Base-by-base conservation (phyloP, 345 rosid genomes). In the Eucalyptus decipiens region DNA sequence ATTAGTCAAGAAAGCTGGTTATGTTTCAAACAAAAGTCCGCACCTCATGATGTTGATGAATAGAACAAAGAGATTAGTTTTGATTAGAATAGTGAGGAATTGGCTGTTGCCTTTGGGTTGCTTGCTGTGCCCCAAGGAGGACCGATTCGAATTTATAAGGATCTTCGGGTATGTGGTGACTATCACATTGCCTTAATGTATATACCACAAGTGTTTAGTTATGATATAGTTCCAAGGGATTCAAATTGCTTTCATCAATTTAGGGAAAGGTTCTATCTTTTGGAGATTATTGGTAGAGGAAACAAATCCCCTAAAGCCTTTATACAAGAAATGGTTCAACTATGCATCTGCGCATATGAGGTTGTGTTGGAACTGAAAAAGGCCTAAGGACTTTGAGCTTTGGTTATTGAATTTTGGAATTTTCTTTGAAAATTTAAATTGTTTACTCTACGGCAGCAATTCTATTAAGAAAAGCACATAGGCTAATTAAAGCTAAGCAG, bases 221-320 rank as follows among this genome's bases (percentile, higher is more conserved):
- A 95, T 28, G 95, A 93, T 91, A 93, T 97, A 54, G 90, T 96
- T 88, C 92, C 97, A 90, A 93, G 98, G 91, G 99, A 97, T 92
- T 96, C 99, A 12, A 97, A 97, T 88, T 95, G 97, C 56, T 97
- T 96, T 92, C 99, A 96, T 92, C 99, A 97, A 90, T 97, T 97
- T 89, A 92, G 85, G 88, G 93, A 92, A 89, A 99, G 97, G 92
- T 10, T 48, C 49, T 48, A 48, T 48, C 49, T 48, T 48, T 1
- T 4, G 49, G 49, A 4, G 49, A 48, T 48, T 48, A 48, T 48
- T 48, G 49, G 49, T 48, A 48, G 5, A 48, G 2, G 49, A 1
- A 48, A 48, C 49, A 48, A 48, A 48, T 48, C 49, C 15, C 49
- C 5, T 4, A 48, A 12, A 48, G 5, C 49, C 49, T 48, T 48